Percentiles rank a stretch among this genome's conserved stretches.
Evolutionary conservation across 208 protist genomes (phyloP).

Genomic region (Trypanosoma avium): DNA sequence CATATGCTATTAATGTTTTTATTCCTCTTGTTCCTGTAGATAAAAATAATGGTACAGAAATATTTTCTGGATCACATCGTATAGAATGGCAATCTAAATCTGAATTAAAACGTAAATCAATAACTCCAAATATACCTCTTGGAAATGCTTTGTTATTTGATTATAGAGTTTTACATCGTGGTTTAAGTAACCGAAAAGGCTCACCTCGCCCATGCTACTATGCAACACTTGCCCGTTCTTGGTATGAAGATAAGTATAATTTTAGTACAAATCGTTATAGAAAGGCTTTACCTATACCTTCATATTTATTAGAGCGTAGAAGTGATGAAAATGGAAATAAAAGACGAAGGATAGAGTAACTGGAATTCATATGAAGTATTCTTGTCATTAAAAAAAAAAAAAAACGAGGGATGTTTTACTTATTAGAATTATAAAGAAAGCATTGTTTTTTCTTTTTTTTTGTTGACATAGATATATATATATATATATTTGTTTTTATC

Average conservation of each 20-base stretch:
- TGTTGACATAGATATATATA: too few relatives aligned
- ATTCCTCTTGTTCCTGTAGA: slow-evolving; percentile 59
- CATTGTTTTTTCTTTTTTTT: slow-evolving; percentile 15
- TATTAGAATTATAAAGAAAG: not conserved
- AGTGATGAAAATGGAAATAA: slow-evolving; percentile 11
- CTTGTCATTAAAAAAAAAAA: not conserved
- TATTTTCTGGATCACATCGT: slow-evolving; percentile 45
- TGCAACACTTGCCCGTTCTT: slow-evolving; percentile 47
- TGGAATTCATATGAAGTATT: not conserved
- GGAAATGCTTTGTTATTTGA: slow-evolving; percentile 60
- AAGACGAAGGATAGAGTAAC: slow-evolving; percentile 14
- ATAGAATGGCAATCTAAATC: slow-evolving; percentile 13
- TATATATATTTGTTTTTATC: too few relatives aligned
- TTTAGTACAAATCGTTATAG: slow-evolving; percentile 53
- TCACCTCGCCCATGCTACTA: slow-evolving; percentile 59
- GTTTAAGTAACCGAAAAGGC: slow-evolving; percentile 37
- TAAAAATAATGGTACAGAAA: slow-evolving; percentile 58
- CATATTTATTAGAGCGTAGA: slow-evolving; percentile 24
- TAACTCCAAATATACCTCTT: slow-evolving; percentile 36
- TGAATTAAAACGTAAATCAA: slow-evolving; percentile 13
- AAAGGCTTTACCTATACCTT: slow-evolving; percentile 29
- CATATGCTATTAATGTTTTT: slow-evolving; percentile 74
- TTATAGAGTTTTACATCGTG: slow-evolving; percentile 65
- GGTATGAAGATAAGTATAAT: slow-evolving; percentile 69
- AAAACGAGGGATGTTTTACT: not conserved